Evolutionary conservation across 164 flowering plant species (phyloP).

Genomic region (Echeveria elegans): DNA sequence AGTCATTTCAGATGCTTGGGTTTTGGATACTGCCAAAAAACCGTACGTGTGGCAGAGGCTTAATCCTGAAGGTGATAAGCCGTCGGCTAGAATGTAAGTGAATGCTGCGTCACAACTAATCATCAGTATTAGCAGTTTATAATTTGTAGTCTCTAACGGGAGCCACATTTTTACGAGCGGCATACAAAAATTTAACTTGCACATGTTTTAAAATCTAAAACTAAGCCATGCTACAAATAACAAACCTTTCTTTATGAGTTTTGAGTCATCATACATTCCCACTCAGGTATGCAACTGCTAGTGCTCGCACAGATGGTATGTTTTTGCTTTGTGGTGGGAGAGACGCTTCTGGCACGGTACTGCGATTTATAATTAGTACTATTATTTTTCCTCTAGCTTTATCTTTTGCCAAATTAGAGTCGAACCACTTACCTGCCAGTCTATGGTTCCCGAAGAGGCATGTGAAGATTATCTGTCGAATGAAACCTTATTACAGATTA

Average conservation of each 20-base stretch:
- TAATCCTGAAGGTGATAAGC: slow-evolving; percentile 90
- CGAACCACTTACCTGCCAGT: neutral
- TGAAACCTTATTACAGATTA: neutral
- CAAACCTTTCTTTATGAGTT: neutral
- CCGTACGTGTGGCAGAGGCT: slow-evolving; percentile 89
- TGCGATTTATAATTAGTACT: neutral
- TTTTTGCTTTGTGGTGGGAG: slow-evolving; percentile 98
- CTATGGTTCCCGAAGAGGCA: neutral
- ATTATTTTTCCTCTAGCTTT: neutral
- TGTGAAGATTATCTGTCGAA: neutral
- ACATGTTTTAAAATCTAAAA: neutral
- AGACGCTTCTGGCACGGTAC: slow-evolving; percentile 77
- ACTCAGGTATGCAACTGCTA: slow-evolving; percentile 95
- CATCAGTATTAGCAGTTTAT: neutral
- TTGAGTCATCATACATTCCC: slow-evolving; percentile 7
- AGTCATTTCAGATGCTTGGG: slow-evolving; percentile 93
- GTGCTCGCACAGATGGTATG: slow-evolving; percentile 99
- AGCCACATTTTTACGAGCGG: neutral
- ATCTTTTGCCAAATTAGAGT: neutral
- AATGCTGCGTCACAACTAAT: neutral
- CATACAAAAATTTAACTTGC: neutral
- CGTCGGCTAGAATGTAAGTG: slow-evolving; percentile 90
- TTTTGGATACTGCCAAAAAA: slow-evolving; percentile 89
- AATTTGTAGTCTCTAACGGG: neutral
- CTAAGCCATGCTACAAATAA: neutral